Evolutionary conservation across 257 asterid genomes (phyloP), one percentile per base, ranked within the genome.

Genomic region (Solanum ahanhuiri): DNA sequence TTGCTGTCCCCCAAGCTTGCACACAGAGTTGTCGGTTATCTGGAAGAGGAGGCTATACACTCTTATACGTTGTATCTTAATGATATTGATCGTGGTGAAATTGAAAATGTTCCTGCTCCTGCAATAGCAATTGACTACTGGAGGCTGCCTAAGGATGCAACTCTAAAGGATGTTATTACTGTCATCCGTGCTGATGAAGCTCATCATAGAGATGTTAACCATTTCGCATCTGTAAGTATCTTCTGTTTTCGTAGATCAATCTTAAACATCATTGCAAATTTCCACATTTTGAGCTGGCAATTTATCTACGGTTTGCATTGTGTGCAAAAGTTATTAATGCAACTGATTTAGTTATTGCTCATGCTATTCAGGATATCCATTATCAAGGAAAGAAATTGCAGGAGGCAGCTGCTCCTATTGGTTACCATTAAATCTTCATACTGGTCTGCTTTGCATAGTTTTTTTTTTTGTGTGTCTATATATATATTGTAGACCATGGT

Each of bases 121-220:
- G 98, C 98, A 84, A 96, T 96, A 72, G 97, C 99, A 10, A 93
- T 95, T 37, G 98, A 96, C 88, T 96, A 96, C 88, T 96, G 99
- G 99, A 93, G 98, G 14, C 93, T 96, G 87, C 97, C 96, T 1
- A 90, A 91, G 83, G 91, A 92, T 87, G 96, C 98, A 58, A 95
- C 93, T 85, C 88, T 96, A 83, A 94, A 90, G 92, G 98, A 95
- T 87, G 98, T 93, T 67, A 89, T 96, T 81, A 91, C 90, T 34
- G 98, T 96, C 76, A 92, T 96, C 87, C 95, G 97, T 45, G 98
- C 99, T 45, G 99, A 96, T 87, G 99, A 96, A 90, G 99, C 99
- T 85, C 99, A 96, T 89, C 99, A 96, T 83, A 95, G 98, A 12
- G 99, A 96, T 83, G 99, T 96, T 93, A 96, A 96, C 91, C 99